A percentile compares a stretch with the other conserved stretches of the same genome.
Evolutionary conservation across 2,329 filamentous ascomycete genomes (phyloP).

Genomic region (Blastomyces silverae): DNA sequence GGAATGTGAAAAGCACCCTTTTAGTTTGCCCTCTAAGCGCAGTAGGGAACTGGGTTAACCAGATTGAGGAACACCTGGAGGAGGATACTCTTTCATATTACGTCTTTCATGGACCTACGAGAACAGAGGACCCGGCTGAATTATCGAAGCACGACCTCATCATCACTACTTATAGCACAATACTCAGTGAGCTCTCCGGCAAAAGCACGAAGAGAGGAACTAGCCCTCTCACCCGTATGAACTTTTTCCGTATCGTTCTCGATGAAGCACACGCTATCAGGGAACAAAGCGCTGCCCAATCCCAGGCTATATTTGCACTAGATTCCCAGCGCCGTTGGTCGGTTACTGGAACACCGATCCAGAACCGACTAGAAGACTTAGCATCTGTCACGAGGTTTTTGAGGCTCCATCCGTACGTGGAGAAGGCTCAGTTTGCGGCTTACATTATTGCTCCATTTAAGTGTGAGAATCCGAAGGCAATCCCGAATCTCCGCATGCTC

Average conservation of each 20-base stretch:
- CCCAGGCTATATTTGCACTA: conserved; percentile 74
- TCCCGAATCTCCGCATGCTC: conserved; percentile 71
- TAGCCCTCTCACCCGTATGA: conserved; percentile 65
- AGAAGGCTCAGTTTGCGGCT: conserved; percentile 65
- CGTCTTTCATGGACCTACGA: conserved; percentile 76
- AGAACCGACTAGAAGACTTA: conserved; percentile 87
- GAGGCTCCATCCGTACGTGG: conserved; percentile 75
- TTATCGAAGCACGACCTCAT: conserved; percentile 73
- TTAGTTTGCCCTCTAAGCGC: conserved; percentile 86
- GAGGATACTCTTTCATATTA: conserved; percentile 61
- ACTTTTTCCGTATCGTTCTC: conserved; percentile 89
- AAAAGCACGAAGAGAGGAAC: conserved; percentile 54
- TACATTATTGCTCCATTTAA: conserved; percentile 84
- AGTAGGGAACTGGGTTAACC: conserved; percentile 88
- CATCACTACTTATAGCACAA: conserved; percentile 86
- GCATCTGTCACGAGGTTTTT: conserved; percentile 81
- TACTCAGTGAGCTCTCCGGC: conserved; percentile 67
- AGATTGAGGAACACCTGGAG: conserved; percentile 74
- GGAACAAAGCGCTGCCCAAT: conserved; percentile 72
- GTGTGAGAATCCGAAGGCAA: conserved; percentile 63
- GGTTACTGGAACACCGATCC: conserved; percentile 92
- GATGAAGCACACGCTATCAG: conserved; percentile 95
- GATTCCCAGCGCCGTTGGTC: conserved; percentile 83
- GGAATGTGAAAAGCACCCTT: conserved; percentile 71
- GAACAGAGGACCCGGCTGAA: conserved; percentile 60